Evolutionary conservation across 108 stramenopile genomes (phyloP).

Genomic region (Cylindrotheca fusiformis): DNA sequence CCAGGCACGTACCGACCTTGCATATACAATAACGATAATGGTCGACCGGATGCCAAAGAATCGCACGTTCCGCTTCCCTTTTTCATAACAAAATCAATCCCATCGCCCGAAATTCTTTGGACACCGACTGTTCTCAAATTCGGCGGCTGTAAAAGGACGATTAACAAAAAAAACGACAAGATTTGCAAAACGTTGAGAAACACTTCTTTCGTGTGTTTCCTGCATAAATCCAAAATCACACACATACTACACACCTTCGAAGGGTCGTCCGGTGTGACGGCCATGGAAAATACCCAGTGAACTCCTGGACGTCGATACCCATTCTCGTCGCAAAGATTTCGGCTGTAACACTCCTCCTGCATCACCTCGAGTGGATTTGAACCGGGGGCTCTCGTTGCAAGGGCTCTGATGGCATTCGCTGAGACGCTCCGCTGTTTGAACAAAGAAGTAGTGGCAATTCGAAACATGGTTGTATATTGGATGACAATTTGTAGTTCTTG

Average conservation of each 20-base stretch:
- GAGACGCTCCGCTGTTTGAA: background rate
- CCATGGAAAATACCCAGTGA: slow-evolving; percentile 50
- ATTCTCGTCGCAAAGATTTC: slow-evolving; percentile 42
- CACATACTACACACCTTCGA: slow-evolving; percentile 7
- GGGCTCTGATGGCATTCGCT: background rate
- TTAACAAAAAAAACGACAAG: background rate
- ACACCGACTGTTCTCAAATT: slow-evolving; percentile 52
- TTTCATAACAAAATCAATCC: slow-evolving; percentile 58
- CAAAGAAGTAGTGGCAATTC: background rate
- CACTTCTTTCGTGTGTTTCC: background rate
- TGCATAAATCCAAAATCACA: background rate
- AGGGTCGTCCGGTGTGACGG: slow-evolving; percentile 23
- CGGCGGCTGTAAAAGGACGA: slow-evolving; percentile 28
- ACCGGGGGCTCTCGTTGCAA: slow-evolving; percentile 7
- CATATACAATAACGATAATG: slow-evolving; percentile 36
- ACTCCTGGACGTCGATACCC: slow-evolving; percentile 43
- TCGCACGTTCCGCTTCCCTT: slow-evolving; percentile 17
- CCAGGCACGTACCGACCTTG: slow-evolving; percentile 51
- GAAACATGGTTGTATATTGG: background rate
- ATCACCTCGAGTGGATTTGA: slow-evolving; percentile 42
- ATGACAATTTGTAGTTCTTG: background rate
- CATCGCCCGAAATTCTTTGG: slow-evolving; percentile 41
- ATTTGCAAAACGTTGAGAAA: background rate
- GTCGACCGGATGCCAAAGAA: slow-evolving; percentile 4
- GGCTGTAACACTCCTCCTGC: slow-evolving; percentile 30